Evolutionary conservation across 768 basidiomycete genomes (phyloP).

Genomic region (Dioszegia hungarica): DNA sequence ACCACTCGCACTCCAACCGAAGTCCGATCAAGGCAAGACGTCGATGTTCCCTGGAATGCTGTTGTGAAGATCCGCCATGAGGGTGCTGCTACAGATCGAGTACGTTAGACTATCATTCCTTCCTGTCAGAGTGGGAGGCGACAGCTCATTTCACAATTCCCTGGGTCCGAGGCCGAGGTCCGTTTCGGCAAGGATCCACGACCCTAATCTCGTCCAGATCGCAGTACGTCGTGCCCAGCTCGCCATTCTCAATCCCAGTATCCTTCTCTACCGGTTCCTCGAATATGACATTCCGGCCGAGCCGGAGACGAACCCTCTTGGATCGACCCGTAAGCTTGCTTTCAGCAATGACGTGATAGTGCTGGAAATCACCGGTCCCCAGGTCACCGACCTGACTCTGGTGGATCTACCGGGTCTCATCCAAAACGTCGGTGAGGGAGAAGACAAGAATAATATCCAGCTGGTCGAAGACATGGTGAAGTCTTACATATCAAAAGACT

Average conservation of each 20-base stretch:
- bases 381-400: constrained; percentile 29
- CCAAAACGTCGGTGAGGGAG: constrained; percentile 53
- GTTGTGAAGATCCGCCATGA: constrained; percentile 9
- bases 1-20: constrained; percentile 12
- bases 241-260: constrained; percentile 8
- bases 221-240: constrained; percentile 9
- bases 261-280: not conserved
- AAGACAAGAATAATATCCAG: constrained; percentile 51
- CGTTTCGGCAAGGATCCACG: not conserved
- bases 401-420: constrained; percentile 55
- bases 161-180: not conserved
- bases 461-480: constrained; percentile 55
- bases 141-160: not conserved
- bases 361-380: constrained; percentile 41
- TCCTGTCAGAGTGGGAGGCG: too few species aligned
- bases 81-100: not conserved
- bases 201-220: not conserved
- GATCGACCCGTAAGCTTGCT: not conserved
- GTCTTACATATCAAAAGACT: constrained; percentile 55
- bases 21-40: constrained; percentile 5
- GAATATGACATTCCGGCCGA: not conserved
- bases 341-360: constrained; percentile 10
- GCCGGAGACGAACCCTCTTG: not conserved
- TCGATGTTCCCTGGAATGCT: constrained; percentile 7
- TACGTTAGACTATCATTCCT: not conserved